Conservation (phyloP, 306 rosid genomes). For the Datisca glomerata region DNA sequence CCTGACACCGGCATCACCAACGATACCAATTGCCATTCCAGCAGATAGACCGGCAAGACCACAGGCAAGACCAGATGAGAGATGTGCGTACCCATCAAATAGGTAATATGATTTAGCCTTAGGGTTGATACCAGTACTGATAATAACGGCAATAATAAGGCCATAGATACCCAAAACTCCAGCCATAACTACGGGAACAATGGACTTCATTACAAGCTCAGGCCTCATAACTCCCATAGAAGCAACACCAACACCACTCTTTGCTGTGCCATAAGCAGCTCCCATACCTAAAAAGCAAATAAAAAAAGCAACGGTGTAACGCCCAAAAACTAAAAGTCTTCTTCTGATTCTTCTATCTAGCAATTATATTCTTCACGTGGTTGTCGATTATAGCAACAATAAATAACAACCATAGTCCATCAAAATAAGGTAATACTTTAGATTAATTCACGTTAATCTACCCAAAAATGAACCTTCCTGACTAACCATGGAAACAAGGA, state of each 20-base stretch:
- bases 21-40: slow-evolving; percentile 5
- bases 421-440: background rate
- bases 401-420: background rate
- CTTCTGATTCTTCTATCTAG: too few relatives aligned
- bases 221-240: slow-evolving; percentile 8
- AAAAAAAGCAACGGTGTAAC: background rate
- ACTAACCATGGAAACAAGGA: too few relatives aligned
- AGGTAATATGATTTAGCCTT: slow-evolving; percentile 5
- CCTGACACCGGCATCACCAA: slow-evolving; percentile 6
- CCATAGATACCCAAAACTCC: slow-evolving; percentile 6
- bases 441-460: too few relatives aligned
- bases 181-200: slow-evolving; percentile 8
- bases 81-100: slow-evolving; percentile 1
- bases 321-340: too few relatives aligned
- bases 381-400: background rate
- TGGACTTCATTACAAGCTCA: slow-evolving; percentile 3
- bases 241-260: slow-evolving; percentile 6
- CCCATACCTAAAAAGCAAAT: slow-evolving; percentile 2
- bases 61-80: slow-evolving; percentile 2
- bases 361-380: too few relatives aligned
- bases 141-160: slow-evolving; percentile 5
- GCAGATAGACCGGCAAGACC: slow-evolving; percentile 6
- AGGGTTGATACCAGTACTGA: slow-evolving; percentile 5
- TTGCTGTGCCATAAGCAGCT: slow-evolving; percentile 5
- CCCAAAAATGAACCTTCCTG: too few relatives aligned